Evolutionary conservation across 768 basidiomycete genomes (phyloP).

Genomic region (Tylopilus plumbeoviolaceoides): DNA sequence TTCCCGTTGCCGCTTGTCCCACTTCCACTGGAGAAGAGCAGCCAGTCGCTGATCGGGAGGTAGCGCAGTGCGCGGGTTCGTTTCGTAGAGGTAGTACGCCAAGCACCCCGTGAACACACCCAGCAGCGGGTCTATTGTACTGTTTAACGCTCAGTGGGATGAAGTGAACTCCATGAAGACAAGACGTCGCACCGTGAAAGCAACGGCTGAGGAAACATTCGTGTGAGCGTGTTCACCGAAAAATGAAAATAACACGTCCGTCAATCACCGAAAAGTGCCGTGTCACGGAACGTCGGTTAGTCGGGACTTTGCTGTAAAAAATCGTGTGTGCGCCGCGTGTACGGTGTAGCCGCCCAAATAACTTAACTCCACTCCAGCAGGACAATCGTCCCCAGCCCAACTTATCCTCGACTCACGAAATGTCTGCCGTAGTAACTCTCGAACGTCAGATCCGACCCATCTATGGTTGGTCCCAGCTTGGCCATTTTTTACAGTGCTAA

Average conservation of each 20-base stretch:
- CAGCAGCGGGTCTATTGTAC: constrained; percentile 65
- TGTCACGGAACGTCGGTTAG: constrained; percentile 26
- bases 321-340: constrained; percentile 12
- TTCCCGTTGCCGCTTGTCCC: constrained; percentile 37
- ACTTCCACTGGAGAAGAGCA: constrained; percentile 65
- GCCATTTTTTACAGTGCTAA: constrained; percentile 2
- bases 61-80: constrained; percentile 68
- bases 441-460: constrained; percentile 85
- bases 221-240: neutral
- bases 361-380: neutral
- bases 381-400: neutral
- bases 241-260: neutral
- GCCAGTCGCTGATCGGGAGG: constrained; percentile 51
- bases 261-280: constrained; percentile 24
- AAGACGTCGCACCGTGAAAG: constrained; percentile 29
- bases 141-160: constrained; percentile 26
- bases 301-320: constrained; percentile 20
- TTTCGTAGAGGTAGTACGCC: constrained; percentile 79
- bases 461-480: constrained; percentile 53
- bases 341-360: constrained; percentile 2
- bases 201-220: constrained; percentile 42
- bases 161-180: neutral
- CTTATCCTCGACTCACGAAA: constrained; percentile 21
- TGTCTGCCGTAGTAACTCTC: constrained; percentile 52
- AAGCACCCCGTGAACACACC: constrained; percentile 75